Evolutionary conservation across 805 yeast genomes (phyloP).

Genomic region (Pichia cephalocereana): DNA sequence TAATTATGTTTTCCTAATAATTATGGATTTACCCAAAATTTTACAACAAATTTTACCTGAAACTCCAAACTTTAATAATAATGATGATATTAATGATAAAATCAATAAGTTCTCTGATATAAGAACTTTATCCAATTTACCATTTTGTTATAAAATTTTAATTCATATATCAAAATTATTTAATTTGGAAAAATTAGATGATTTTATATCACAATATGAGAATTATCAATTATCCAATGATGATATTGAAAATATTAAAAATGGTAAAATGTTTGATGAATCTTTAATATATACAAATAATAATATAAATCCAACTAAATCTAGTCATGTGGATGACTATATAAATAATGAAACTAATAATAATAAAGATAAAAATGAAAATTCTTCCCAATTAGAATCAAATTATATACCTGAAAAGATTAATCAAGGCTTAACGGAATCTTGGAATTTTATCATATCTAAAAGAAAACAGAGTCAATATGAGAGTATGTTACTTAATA

Average conservation of each 20-base stretch:
- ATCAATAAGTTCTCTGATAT: slow-evolving; percentile 8
- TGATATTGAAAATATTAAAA: slow-evolving; percentile 26
- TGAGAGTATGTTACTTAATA: slow-evolving; percentile 35
- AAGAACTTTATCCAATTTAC: slow-evolving; percentile 23
- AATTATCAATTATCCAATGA: slow-evolving; percentile 26
- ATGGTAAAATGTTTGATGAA: slow-evolving; percentile 27
- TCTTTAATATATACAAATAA: slow-evolving; percentile 3
- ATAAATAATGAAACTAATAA: not conserved
- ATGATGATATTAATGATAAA: not conserved
- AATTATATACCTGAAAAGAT: slow-evolving; percentile 8
- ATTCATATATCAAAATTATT: slow-evolving; percentile 17
- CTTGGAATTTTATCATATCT: slow-evolving; percentile 40
- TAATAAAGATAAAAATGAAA: not conserved
- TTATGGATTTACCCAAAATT: slow-evolving; percentile 27
- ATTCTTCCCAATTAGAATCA: not conserved
- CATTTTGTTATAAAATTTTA: slow-evolving; percentile 19
- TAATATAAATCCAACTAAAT: slow-evolving; percentile 6
- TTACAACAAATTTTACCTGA: slow-evolving; percentile 29
- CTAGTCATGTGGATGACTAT: slow-evolving; percentile 12
- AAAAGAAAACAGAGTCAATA: slow-evolving; percentile 44
- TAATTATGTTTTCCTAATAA: slow-evolving; percentile 13
- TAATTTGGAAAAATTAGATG: slow-evolving; percentile 13
- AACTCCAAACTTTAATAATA: slow-evolving; percentile 6
- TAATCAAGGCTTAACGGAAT: slow-evolving; percentile 13
- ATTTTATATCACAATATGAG: slow-evolving; percentile 23